phyloP scores from a whole-genome alignment of 305 asterid genomes.

The Fraxinus floribunda region DNA sequence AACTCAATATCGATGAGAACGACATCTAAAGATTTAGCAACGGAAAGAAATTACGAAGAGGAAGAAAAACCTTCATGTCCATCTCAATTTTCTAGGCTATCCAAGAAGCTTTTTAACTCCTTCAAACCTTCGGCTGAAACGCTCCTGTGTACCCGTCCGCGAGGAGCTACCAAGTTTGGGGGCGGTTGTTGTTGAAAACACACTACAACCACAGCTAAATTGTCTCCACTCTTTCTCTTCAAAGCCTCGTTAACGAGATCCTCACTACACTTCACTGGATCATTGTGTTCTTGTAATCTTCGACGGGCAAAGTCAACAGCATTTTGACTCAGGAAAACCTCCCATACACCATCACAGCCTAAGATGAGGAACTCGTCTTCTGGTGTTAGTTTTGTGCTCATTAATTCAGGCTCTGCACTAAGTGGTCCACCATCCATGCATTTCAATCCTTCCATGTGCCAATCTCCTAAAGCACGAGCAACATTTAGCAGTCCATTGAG shows the following conservation, averaged over 20 bases:
- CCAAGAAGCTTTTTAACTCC: constrained; percentile 83
- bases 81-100: constrained; percentile 58
- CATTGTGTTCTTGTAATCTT: constrained; percentile 83
- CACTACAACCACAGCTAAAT: constrained; percentile 79
- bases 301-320: constrained; percentile 96
- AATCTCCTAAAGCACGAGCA: constrained; percentile 93
- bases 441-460: constrained; percentile 96
- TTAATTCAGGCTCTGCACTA: constrained; percentile 86
- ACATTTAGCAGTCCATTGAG: constrained; percentile 94
- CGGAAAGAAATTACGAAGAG: constrained; percentile 19
- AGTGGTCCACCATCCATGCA: constrained; percentile 75
- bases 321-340: constrained; percentile 87
- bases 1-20: constrained; percentile 34
- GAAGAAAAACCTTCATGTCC: constrained; percentile 11
- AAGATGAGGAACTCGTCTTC: constrained; percentile 93
- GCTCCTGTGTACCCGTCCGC: constrained; percentile 84
- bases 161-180: constrained; percentile 67
- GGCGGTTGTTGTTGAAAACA: constrained; percentile 82
- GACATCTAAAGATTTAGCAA: constrained; percentile 16
- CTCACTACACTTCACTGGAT: constrained; percentile 72
- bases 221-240: constrained; percentile 86
- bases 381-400: constrained; percentile 61
- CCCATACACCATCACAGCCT: constrained; percentile 99
- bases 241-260: constrained; percentile 87
- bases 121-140: constrained; percentile 89